Percentiles rank a stretch among this genome's conserved stretches.
These are phyloP conservation scores for Trypanosoma melophagium DNA, from an alignment of 208 protist species.

Conservation along the genomic window DNA sequence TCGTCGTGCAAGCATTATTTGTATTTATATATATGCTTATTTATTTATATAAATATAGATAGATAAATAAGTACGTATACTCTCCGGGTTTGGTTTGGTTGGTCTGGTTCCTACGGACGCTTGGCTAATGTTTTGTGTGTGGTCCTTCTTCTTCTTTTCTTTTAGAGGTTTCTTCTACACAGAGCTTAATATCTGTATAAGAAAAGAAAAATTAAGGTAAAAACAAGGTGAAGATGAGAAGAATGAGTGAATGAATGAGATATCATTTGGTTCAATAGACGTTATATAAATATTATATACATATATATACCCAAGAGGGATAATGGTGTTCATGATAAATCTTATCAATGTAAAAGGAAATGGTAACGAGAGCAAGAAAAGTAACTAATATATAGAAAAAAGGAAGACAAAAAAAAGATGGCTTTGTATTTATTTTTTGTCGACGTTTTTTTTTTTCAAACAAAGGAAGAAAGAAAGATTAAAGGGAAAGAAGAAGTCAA, in stretches of 20 bases:
- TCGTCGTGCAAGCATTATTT: conserved; percentile 63
- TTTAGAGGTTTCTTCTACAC: not conserved
- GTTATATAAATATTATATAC: not conserved
- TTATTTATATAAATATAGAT: no score
- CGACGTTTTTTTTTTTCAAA: not conserved
- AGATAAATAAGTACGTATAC: no score
- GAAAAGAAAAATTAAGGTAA: conserved; percentile 7
- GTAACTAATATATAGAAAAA: not conserved
- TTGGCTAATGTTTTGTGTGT: no score
- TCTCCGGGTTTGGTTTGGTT: conserved; percentile 19
- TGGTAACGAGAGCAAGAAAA: not conserved
- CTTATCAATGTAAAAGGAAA: conserved; percentile 19
- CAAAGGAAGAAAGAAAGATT: conserved; percentile 11
- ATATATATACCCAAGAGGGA: no score
- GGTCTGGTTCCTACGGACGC: no score
- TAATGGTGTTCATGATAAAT: not conserved
- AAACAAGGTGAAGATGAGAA: conserved; percentile 18
- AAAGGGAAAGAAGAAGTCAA: not conserved
- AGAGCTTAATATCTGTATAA: not conserved
- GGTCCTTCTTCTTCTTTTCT: not conserved
- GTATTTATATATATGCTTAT: conserved; percentile 1
- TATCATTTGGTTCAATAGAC: not conserved
- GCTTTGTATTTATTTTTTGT: not conserved
- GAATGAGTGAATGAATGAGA: not conserved
- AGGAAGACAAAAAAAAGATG: not conserved